Percentiles rank a stretch among this genome's conserved stretches.
These are phyloP conservation scores for Neopestalotiopsis rosae DNA, from an alignment of 2,329 filamentous ascomycete species.

Conservation along the genomic window DNA sequence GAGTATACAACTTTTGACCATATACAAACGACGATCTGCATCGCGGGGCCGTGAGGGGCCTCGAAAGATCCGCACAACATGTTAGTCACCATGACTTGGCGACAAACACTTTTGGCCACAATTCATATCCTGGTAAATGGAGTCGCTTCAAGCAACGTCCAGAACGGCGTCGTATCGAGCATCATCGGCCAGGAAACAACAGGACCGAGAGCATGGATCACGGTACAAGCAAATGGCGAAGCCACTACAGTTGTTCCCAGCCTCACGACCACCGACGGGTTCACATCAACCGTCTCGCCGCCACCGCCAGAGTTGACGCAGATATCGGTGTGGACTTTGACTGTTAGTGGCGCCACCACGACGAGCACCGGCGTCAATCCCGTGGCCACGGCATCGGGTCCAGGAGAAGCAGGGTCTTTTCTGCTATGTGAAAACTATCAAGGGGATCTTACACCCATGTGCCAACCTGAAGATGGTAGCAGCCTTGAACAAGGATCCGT, in stretches of 20 bases:
- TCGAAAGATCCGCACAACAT: not conserved
- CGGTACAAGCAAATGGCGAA: not conserved
- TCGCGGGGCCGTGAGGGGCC: not conserved
- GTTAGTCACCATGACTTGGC: not conserved
- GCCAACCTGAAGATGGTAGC: conserved; percentile 5
- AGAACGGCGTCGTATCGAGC: not conserved
- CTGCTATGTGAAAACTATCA: conserved; percentile 3
- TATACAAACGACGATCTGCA: not conserved
- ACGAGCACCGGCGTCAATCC: conserved; percentile 10
- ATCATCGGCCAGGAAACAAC: not conserved
- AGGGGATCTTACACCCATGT: not conserved
- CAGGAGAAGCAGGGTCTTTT: not conserved
- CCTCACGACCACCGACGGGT: not conserved
- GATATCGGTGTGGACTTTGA: conserved; percentile 2
- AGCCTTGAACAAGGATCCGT: not conserved
- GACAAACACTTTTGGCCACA: not conserved
- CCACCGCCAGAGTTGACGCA: not conserved
- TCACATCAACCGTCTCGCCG: not conserved
- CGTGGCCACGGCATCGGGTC: not conserved
- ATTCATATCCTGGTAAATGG: not conserved
- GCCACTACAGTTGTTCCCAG: not conserved
- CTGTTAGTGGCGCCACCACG: not conserved
- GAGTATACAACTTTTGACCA: not conserved
- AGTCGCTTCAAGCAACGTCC: not conserved
- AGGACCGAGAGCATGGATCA: not conserved